Base-by-base conservation (phyloP, 106 monocot genomes). In the Iris macrosiphon region DNA sequence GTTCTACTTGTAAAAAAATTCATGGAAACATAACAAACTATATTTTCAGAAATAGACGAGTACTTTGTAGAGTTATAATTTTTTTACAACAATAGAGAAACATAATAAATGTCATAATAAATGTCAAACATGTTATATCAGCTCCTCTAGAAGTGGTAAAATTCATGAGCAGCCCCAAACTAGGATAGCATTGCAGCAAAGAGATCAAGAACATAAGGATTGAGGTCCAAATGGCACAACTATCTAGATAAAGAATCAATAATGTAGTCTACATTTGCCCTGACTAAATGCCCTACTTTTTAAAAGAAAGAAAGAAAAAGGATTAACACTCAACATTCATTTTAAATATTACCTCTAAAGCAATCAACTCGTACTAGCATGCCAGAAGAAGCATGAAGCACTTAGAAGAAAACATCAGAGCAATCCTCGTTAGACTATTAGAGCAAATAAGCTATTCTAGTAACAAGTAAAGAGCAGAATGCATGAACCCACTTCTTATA, bases 211-310 rank as follows among this genome's bases (percentile, higher is more conserved):
- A n/a, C n/a, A n/a, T n/a, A n/a, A n/a, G n/a, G n/a, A n/a, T n/a
- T n/a, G n/a, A n/a, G n/a, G n/a, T n/a, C n/a, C n/a, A n/a, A n/a
- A n/a, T n/a, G n/a, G 7, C 87, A 76, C 61, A 87, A 59, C 25
- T 92, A 70, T 29, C 71, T 69, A 57, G 87, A 87, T 32, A 92
- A 54, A 40, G 86, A 87, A 59, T 92, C 92, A 55, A 92, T 65
- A 45, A 92, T 83, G 65, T 92, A 92, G 64, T 92, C 92, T 59
- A 76, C 79, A 83, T 92, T 92, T 64, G 61, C 72, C 45, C 87
- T 65, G 41, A 92, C 83, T 52, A 92, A 66, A 39, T 87, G 64
- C 34, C n/a, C 83, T 77, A 21, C 87, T 83, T 87, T n/a, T n/a
- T n/a, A n/a, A n/a, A n/a, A n/a, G n/a, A n/a, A n/a, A n/a, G n/a